Conservation (phyloP, 73 alveolate species). For the Paramecium pentaurelia region DNA sequence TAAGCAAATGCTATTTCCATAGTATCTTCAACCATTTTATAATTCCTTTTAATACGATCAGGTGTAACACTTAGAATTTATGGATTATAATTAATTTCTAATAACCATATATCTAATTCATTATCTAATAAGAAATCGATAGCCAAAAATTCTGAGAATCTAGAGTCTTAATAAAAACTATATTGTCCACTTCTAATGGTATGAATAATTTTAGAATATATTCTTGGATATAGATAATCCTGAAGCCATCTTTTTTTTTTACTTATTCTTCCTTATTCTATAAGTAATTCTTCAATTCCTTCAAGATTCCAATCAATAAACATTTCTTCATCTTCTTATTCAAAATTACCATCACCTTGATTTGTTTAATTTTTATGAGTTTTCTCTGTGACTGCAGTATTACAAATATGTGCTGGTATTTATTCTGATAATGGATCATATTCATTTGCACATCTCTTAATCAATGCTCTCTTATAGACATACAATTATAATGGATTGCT, state of each 20-base stretch:
- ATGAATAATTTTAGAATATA: background rate
- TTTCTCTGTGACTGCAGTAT: slow-evolving; percentile 47
- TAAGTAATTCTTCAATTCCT: slow-evolving; percentile 4
- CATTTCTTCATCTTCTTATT: slow-evolving; percentile 26
- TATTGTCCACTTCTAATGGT: slow-evolving; percentile 34
- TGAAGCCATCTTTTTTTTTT: background rate
- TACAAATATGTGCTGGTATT: slow-evolving; percentile 27
- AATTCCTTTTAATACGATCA: slow-evolving; percentile 19
- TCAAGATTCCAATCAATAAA: slow-evolving; percentile 45
- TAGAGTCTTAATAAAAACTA: background rate
- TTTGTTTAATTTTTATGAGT: background rate
- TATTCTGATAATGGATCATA: background rate
- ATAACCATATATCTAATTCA: slow-evolving; percentile 36
- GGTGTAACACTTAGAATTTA: slow-evolving; percentile 30
- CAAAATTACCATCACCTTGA: background rate
- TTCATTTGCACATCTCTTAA: slow-evolving; percentile 34
- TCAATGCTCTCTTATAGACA: slow-evolving; percentile 8
- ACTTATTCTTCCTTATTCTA: slow-evolving; percentile 9
- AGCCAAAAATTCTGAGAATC: slow-evolving; percentile 28
- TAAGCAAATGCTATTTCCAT: slow-evolving; percentile 34
- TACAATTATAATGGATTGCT: slow-evolving; percentile 15
- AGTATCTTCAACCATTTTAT: slow-evolving; percentile 14
- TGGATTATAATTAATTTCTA: slow-evolving; percentile 39
- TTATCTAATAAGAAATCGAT: slow-evolving; percentile 18
- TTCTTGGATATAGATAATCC: background rate